A percentile compares a stretch with the other conserved stretches of the same genome.
Evolutionary conservation across 2,329 filamentous ascomycete species (phyloP).

Genomic region (Exophiala oligosperma): DNA sequence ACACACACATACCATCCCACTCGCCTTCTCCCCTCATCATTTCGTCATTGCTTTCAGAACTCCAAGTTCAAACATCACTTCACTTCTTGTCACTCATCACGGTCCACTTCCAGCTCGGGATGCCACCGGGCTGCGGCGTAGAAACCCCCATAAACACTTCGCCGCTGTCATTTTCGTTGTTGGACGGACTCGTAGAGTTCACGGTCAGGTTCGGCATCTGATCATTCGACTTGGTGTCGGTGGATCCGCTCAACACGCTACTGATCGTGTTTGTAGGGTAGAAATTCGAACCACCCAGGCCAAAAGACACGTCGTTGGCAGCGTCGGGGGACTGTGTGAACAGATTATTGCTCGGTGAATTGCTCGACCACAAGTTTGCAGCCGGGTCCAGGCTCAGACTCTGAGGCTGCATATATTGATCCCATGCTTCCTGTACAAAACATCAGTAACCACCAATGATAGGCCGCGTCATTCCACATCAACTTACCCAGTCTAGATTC

Average conservation of each 20-base stretch:
- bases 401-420: conserved; percentile 61
- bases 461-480: neutral
- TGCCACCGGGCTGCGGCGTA: conserved; percentile 24
- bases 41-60: neutral
- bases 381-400: conserved; percentile 50
- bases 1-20: neutral
- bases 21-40: neutral
- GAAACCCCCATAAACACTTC: conserved; percentile 31
- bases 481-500: conserved; percentile 64
- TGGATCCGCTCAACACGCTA: conserved; percentile 14
- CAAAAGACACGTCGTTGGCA: conserved; percentile 12
- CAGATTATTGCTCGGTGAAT: conserved; percentile 21
- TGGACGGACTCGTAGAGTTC: conserved; percentile 4
- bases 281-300: conserved; percentile 14
- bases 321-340: conserved; percentile 21
- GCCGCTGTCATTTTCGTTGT: conserved; percentile 22
- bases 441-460: conserved; percentile 26
- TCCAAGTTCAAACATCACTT: neutral
- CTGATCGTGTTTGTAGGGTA: conserved; percentile 16
- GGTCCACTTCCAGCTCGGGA: conserved; percentile 29
- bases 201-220: conserved; percentile 20
- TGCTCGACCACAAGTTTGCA: conserved; percentile 38
- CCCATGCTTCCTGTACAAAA: conserved; percentile 61
- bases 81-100: conserved; percentile 25
- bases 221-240: conserved; percentile 17